Percentiles rank a stretch among this genome's conserved stretches.
Conservation (phyloP, 2,329 filamentous ascomycete genomes). For the Aphanoascus verrucosus region DNA sequence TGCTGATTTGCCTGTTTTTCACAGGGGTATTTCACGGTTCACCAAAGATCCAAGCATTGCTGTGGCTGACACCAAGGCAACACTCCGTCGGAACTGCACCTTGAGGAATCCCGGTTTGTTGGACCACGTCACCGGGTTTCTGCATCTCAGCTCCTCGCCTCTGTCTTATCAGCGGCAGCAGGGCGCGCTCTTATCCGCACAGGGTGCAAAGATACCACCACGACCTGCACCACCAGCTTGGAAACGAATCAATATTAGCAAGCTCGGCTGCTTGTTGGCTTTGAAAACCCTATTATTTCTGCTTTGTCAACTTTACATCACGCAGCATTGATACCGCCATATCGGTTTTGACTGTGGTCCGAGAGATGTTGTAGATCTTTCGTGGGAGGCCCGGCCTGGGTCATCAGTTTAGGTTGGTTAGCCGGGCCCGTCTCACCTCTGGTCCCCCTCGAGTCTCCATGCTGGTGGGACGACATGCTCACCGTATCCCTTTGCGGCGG, state of each 20-base stretch:
- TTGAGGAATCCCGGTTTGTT: conserved; percentile 6
- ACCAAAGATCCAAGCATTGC: conserved; percentile 2
- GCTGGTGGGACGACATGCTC: neutral
- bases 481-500: neutral
- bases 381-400: neutral
- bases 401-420: no score
- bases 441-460: neutral
- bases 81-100: conserved; percentile 4
- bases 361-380: neutral
- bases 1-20: neutral
- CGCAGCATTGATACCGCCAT: neutral
- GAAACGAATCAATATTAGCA: neutral
- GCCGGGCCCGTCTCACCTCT: neutral
- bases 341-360: neutral
- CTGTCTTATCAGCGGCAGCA: neutral
- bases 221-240: neutral
- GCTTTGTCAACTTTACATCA: neutral
- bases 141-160: neutral
- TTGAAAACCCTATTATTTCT: neutral
- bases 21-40: neutral
- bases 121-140: conserved; percentile 9
- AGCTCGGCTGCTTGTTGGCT: neutral
- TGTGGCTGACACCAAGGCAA: conserved; percentile 6
- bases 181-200: conserved; percentile 2
- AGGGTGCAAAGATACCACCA: conserved; percentile 2